A percentile compares a stretch with the other conserved stretches of the same genome.
phyloP scores from a whole-genome alignment of 2,329 filamentous ascomycete species.

The Fusarium illudens region DNA sequence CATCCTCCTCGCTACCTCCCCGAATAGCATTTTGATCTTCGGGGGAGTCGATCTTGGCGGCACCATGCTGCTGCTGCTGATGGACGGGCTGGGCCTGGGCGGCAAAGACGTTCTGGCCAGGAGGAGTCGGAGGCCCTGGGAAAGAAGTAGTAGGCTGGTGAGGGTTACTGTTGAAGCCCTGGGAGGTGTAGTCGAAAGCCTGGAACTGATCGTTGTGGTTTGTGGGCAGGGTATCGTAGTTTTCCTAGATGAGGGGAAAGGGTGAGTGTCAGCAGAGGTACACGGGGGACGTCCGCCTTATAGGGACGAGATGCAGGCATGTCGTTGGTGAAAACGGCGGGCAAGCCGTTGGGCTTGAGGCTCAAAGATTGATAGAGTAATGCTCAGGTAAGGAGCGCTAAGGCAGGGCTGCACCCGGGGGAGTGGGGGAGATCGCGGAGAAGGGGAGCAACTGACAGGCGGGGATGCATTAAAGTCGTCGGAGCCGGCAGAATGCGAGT shows the following conservation, averaged over 20 bases:
- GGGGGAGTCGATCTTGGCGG: slow-evolving; percentile 34
- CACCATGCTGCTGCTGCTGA: slow-evolving; percentile 35
- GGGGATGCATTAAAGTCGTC: slow-evolving; percentile 66
- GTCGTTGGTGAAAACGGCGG: slow-evolving; percentile 8
- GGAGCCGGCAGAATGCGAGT: slow-evolving; percentile 62
- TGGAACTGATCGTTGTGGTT: slow-evolving; percentile 56
- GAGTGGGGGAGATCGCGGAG: slow-evolving; percentile 41
- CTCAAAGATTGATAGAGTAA: slow-evolving; percentile 43
- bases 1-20: slow-evolving; percentile 64
- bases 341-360: slow-evolving; percentile 14
- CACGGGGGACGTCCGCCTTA: slow-evolving; percentile 6
- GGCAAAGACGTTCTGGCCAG: slow-evolving; percentile 50
- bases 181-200: slow-evolving; percentile 53
- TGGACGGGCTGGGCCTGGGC: slow-evolving; percentile 38
- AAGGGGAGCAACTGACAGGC: slow-evolving; percentile 56
- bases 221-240: slow-evolving; percentile 57
- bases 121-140: slow-evolving; percentile 62
- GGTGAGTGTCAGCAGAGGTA: slow-evolving; percentile 19
- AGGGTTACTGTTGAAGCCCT: slow-evolving; percentile 51
- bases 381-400: slow-evolving; percentile 48
- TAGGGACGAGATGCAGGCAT: slow-evolving; percentile 27
- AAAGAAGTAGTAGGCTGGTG: slow-evolving; percentile 47
- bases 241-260: slow-evolving; percentile 51
- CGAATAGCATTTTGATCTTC: slow-evolving; percentile 47
- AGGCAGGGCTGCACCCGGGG: slow-evolving; percentile 41